A percentile compares a stretch with the other conserved stretches of the same genome.
phyloP scores from a whole-genome alignment of 768 basidiomycete species.

The Neoboletus magnificus region DNA sequence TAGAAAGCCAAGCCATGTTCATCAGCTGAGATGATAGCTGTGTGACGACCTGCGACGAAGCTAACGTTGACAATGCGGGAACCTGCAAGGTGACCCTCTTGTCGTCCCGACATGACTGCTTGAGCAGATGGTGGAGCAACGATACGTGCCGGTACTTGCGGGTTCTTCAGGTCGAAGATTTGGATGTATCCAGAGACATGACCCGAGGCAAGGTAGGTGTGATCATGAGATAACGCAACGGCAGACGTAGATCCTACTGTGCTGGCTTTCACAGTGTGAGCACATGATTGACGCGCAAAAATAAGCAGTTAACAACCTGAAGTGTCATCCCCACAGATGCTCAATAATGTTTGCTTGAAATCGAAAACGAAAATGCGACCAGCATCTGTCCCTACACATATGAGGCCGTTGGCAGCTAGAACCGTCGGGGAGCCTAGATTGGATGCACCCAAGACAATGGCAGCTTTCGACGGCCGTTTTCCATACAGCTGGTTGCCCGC shows the following conservation, averaged over 20 bases:
- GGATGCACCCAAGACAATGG: slow-evolving; percentile 57
- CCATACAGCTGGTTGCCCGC: slow-evolving; percentile 57
- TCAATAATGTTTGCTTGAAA: slow-evolving; percentile 81
- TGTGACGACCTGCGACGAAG: slow-evolving; percentile 90
- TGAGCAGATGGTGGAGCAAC: slow-evolving; percentile 67
- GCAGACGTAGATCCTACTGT: slow-evolving; percentile 79
- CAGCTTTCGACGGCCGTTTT: slow-evolving; percentile 53
- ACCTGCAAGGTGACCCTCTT: slow-evolving; percentile 82
- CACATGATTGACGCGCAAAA: slow-evolving; percentile 12
- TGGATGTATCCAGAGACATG: slow-evolving; percentile 83
- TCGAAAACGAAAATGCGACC: slow-evolving; percentile 84
- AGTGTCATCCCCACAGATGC: slow-evolving; percentile 70
- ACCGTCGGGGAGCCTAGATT: slow-evolving; percentile 70
- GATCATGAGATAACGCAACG: slow-evolving; percentile 86
- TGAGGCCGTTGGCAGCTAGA: slow-evolving; percentile 78
- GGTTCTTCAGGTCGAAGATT: slow-evolving; percentile 76
- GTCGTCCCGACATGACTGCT: slow-evolving; percentile 69
- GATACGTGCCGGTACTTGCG: slow-evolving; percentile 62
- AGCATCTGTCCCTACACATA: slow-evolving; percentile 82
- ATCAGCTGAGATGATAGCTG: slow-evolving; percentile 88
- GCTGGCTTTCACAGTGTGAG: slow-evolving; percentile 43
- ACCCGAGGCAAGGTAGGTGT: slow-evolving; percentile 88
- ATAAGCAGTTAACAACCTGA: slow-evolving; percentile 45
- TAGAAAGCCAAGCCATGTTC: slow-evolving; percentile 91
- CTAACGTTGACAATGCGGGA: slow-evolving; percentile 77